phyloP scores from a whole-genome alignment of 257 asterid species.

The Capsicum rhomboideum region DNA sequence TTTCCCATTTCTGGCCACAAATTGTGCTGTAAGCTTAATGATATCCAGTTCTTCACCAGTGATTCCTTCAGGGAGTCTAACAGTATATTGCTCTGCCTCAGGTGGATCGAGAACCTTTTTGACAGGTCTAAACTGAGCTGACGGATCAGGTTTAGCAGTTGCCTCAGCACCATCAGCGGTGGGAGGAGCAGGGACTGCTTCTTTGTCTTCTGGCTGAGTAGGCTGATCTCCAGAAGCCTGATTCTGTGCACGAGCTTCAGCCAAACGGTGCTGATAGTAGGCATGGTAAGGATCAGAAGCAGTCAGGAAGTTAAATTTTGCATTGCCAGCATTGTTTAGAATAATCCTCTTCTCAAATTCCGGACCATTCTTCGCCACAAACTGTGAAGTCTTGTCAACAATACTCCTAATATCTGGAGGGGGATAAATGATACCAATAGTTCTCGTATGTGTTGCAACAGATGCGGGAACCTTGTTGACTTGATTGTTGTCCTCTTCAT shows the following conservation, averaged over 20 bases:
- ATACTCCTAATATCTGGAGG: slow-evolving; percentile 83
- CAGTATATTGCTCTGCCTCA: slow-evolving; percentile 86
- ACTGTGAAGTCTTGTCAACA: slow-evolving; percentile 79
- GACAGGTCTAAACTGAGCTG: slow-evolving; percentile 54
- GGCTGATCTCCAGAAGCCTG: slow-evolving; percentile 42
- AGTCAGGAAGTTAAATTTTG: slow-evolving; percentile 67
- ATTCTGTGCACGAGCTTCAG: slow-evolving; percentile 77
- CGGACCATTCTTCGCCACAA: slow-evolving; percentile 79
- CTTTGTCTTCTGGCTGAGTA: slow-evolving; percentile 29
- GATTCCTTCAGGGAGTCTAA: slow-evolving; percentile 86
- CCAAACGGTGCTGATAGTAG: slow-evolving; percentile 76
- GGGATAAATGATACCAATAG: slow-evolving; percentile 86
- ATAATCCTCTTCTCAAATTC: slow-evolving; percentile 77
- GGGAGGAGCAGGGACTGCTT: slow-evolving; percentile 27
- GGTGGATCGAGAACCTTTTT: slow-evolving; percentile 87
- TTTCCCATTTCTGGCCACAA: slow-evolving; percentile 88
- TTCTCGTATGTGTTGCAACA: slow-evolving; percentile 72
- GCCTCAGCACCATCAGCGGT: slow-evolving; percentile 41
- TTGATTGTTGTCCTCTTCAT: slow-evolving; percentile 21
- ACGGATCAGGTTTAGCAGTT: slow-evolving; percentile 56
- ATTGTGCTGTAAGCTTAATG: slow-evolving; percentile 89
- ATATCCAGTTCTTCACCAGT: slow-evolving; percentile 90
- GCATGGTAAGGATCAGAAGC: slow-evolving; percentile 90
- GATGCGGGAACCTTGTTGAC: slow-evolving; percentile 35
- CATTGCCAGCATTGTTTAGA: slow-evolving; percentile 67